Conservation (phyloP, 331 rosid species). For the Saraca asoca region DNA sequence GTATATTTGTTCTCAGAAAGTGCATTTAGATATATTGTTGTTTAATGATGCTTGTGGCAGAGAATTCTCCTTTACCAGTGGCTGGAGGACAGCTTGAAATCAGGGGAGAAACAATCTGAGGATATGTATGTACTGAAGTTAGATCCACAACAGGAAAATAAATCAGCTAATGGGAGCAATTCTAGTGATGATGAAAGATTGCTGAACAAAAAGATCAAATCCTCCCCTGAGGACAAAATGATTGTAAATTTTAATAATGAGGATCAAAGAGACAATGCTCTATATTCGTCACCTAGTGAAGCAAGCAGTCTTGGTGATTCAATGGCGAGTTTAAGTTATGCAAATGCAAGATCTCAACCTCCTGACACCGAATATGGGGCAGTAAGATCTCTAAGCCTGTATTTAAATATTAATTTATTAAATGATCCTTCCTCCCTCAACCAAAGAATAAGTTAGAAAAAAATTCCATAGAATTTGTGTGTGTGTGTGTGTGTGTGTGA, state of each 20-base stretch:
- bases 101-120: constrained; percentile 70
- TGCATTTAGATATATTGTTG: neutral
- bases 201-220: constrained; percentile 44
- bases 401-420: constrained; percentile 16
- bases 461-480: too few species aligned
- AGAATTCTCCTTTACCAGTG: constrained; percentile 67
- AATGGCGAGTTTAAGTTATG: constrained; percentile 33
- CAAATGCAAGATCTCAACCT: constrained; percentile 38
- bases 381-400: constrained; percentile 40
- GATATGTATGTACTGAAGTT: constrained; percentile 55
- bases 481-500: too few species aligned
- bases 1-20: constrained; percentile 13
- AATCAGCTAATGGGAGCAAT: constrained; percentile 27
- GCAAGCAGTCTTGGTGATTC: constrained; percentile 41
- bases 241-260: constrained; percentile 25
- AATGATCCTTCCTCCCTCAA: constrained; percentile 11
- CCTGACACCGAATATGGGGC: constrained; percentile 42
- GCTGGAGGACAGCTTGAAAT: constrained; percentile 86
- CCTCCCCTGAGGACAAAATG: constrained; percentile 38
- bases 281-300: constrained; percentile 33
- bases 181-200: constrained; percentile 33
- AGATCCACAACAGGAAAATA: constrained; percentile 42
- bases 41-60: constrained; percentile 42
- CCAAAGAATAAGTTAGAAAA: constrained; percentile 11
- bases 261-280: constrained; percentile 36